A percentile compares a stretch with the other conserved stretches of the same genome.
phyloP scores from a whole-genome alignment of 805 yeast species.

The Saccharomycopsis selenospora region DNA sequence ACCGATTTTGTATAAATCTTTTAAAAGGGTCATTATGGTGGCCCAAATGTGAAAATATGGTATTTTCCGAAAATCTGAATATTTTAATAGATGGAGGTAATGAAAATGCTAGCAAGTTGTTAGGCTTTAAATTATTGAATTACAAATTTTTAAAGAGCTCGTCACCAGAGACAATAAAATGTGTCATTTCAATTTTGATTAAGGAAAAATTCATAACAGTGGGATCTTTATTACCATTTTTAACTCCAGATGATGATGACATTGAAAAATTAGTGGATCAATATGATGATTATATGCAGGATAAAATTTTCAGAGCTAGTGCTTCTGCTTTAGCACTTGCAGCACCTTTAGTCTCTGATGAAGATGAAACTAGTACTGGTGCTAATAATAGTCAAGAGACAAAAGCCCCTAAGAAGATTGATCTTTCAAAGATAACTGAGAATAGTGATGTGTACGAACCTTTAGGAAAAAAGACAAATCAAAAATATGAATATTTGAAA shows the following conservation, averaged over 20 bases:
- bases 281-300: slow-evolving; percentile 41
- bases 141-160: slow-evolving; percentile 29
- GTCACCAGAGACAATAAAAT: slow-evolving; percentile 37
- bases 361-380: slow-evolving; percentile 31
- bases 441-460: slow-evolving; percentile 22
- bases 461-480: slow-evolving; percentile 24
- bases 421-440: slow-evolving; percentile 10
- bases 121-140: slow-evolving; percentile 39
- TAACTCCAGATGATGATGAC: slow-evolving; percentile 46
- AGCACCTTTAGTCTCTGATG: slow-evolving; percentile 70
- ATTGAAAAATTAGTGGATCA: slow-evolving; percentile 38
- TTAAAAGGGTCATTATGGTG: slow-evolving; percentile 58
- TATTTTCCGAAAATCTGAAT: slow-evolving; percentile 22
- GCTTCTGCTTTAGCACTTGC: slow-evolving; percentile 83
- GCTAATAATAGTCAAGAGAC: slow-evolving; percentile 19
- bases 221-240: slow-evolving; percentile 48
- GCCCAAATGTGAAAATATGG: slow-evolving; percentile 40
- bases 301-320: slow-evolving; percentile 51
- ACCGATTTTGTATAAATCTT: slow-evolving; percentile 41
- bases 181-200: slow-evolving; percentile 48
- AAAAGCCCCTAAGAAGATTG: slow-evolving; percentile 8
- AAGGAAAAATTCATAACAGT: slow-evolving; percentile 62
- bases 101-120: slow-evolving; percentile 43
- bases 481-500: slow-evolving; percentile 43
- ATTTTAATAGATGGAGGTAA: slow-evolving; percentile 41